These are phyloP conservation scores for Epichloe amarillans DNA, from an alignment of 2,329 filamentous ascomycete genomes.

Conservation along the genomic window DNA sequence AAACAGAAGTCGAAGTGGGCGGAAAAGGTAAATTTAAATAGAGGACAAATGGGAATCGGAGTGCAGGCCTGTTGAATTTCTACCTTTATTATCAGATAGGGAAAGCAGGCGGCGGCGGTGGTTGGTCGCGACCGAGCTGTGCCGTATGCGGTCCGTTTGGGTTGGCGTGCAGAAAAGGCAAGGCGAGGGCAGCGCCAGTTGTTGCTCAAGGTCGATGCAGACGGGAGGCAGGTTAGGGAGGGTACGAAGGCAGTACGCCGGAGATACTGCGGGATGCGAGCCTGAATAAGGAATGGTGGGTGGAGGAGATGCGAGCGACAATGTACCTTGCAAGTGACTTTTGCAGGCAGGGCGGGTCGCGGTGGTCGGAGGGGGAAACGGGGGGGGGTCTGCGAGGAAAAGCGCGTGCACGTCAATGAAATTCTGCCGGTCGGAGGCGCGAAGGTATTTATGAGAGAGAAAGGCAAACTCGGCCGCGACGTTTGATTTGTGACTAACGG, in stretches of 20 bases:
- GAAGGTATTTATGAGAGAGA: constrained; percentile 33
- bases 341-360: constrained; percentile 8
- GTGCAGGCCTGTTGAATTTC: neutral
- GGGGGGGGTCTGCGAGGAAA: constrained; percentile 24
- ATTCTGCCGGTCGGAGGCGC: constrained; percentile 30
- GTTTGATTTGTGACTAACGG: constrained; percentile 26
- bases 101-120: constrained; percentile 2
- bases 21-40: neutral
- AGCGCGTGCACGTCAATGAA: constrained; percentile 33
- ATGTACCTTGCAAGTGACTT: constrained; percentile 11
- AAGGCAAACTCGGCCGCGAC: constrained; percentile 20
- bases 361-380: constrained; percentile 9
- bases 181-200: neutral
- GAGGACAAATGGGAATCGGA: neutral
- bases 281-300: neutral
- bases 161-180: neutral
- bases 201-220: neutral
- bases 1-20: neutral
- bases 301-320: neutral
- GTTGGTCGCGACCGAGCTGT: constrained; percentile 7
- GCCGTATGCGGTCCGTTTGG: constrained; percentile 4
- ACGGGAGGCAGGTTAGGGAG: neutral
- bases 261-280: constrained; percentile 1
- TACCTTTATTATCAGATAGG: neutral
- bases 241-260: constrained; percentile 1